Evolutionary conservation across 2,329 filamentous ascomycete species (phyloP).

Genomic region (Ophiostoma himal-ulmi): DNA sequence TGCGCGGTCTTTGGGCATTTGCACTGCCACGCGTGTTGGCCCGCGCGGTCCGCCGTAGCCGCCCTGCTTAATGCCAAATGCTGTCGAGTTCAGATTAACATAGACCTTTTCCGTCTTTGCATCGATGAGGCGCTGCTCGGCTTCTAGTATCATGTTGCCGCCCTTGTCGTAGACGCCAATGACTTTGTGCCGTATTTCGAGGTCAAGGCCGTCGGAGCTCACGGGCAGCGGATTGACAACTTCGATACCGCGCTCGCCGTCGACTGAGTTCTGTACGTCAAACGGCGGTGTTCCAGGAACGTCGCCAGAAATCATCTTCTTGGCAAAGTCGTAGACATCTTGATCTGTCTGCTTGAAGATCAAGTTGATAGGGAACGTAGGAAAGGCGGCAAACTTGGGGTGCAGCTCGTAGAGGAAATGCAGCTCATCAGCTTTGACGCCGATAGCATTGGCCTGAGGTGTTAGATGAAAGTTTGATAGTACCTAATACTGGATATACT

Average conservation of each 20-base stretch:
- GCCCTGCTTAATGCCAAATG: conserved; percentile 43
- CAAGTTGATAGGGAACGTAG: conserved; percentile 44
- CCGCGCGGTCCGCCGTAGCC: conserved; percentile 41
- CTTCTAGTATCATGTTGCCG: conserved; percentile 40
- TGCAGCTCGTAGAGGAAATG: conserved; percentile 43
- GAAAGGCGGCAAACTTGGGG: conserved; percentile 40
- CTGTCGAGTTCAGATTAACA: conserved; percentile 36
- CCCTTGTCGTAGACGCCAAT: conserved; percentile 44
- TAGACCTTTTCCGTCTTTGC: conserved; percentile 36
- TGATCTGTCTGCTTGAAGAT: conserved; percentile 42
- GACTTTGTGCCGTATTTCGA: conserved; percentile 38
- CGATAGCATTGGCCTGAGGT: conserved; percentile 37
- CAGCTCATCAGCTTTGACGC: conserved; percentile 36
- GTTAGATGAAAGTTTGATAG: background rate
- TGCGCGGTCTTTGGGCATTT: conserved; percentile 31
- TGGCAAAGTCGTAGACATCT: conserved; percentile 41
- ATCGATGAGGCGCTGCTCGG: conserved; percentile 38
- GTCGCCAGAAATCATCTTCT: conserved; percentile 32
- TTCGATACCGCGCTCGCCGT: conserved; percentile 39
- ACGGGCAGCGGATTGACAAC: conserved; percentile 36
- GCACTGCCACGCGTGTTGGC: conserved; percentile 32
- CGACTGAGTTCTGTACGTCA: conserved; percentile 38
- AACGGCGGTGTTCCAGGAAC: conserved; percentile 39
- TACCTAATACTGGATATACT: conserved; percentile 16
- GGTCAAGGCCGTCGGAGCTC: conserved; percentile 34